Evolutionary conservation across 192 early-diverging fungal species (phyloP).

Genomic region (Ambispora gerdemannii): DNA sequence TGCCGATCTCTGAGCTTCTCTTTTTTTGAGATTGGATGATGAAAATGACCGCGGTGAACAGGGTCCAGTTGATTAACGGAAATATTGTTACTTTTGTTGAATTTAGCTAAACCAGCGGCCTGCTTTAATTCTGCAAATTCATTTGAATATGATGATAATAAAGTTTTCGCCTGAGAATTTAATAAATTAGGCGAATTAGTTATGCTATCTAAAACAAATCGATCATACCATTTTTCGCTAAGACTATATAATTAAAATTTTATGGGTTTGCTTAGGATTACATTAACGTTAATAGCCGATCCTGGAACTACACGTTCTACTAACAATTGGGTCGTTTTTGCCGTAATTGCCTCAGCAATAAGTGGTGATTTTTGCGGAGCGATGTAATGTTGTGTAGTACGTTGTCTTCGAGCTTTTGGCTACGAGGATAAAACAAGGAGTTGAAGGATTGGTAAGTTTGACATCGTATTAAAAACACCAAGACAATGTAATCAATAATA

Average conservation of each 20-base stretch:
- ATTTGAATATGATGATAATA: neutral
- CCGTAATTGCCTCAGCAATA: too few species aligned
- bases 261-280: neutral
- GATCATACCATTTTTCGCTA: too few species aligned
- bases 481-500: too few species aligned
- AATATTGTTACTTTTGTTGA: too few species aligned
- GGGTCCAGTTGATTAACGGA: too few species aligned
- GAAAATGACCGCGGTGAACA: too few species aligned
- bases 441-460: too few species aligned
- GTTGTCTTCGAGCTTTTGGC: neutral
- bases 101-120: too few species aligned
- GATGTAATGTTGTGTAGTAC: neutral
- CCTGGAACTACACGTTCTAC: neutral
- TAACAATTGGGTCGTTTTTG: neutral
- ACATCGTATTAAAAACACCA: too few species aligned
- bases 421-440: too few species aligned
- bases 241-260: neutral
- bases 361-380: too few species aligned
- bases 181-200: neutral
- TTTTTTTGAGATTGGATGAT: constrained; percentile 9
- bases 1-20: neutral
- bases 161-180: neutral
- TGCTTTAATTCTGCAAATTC: neutral
- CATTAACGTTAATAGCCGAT: neutral
- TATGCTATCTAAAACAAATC: too few species aligned